Evolutionary conservation across 202 grass and related monocot species (phyloP).

Genomic region (Eragrostis tef): DNA sequence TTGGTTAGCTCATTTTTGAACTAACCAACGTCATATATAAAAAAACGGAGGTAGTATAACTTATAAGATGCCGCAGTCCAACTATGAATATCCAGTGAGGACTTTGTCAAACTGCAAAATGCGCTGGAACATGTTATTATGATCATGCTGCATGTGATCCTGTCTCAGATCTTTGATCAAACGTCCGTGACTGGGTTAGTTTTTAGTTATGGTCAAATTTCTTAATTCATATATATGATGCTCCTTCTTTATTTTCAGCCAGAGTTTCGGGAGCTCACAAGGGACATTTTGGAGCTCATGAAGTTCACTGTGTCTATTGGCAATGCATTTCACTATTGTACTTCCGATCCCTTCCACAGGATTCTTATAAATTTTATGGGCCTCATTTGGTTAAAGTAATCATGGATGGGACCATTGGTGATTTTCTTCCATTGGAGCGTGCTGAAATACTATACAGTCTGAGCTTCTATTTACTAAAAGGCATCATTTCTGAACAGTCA

Average conservation of each 20-base stretch:
- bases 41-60: too few relatives aligned
- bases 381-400: constrained; percentile 58
- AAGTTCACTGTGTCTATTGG: constrained; percentile 76
- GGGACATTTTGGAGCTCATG: constrained; percentile 56
- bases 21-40: too few relatives aligned
- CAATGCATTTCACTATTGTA: constrained; percentile 71
- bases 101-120: not conserved
- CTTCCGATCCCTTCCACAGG: constrained; percentile 59
- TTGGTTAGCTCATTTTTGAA: too few relatives aligned
- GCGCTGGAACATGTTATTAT: not conserved
- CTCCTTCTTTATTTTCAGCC: constrained; percentile 54
- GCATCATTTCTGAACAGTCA: constrained; percentile 59
- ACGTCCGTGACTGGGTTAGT: constrained; percentile 19
- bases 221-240: constrained; percentile 1
- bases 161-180: constrained; percentile 19
- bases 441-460: constrained; percentile 70
- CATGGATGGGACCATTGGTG: constrained; percentile 46
- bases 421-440: constrained; percentile 61
- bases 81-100: not conserved
- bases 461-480: constrained; percentile 74
- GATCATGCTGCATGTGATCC: not conserved
- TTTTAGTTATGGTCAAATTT: constrained; percentile 5
- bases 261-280: constrained; percentile 59
- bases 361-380: constrained; percentile 46
- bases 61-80: not conserved